These are phyloP conservation scores for Dryas drummondii DNA, from an alignment of 306 rosid species.

Conservation along the genomic window DNA sequence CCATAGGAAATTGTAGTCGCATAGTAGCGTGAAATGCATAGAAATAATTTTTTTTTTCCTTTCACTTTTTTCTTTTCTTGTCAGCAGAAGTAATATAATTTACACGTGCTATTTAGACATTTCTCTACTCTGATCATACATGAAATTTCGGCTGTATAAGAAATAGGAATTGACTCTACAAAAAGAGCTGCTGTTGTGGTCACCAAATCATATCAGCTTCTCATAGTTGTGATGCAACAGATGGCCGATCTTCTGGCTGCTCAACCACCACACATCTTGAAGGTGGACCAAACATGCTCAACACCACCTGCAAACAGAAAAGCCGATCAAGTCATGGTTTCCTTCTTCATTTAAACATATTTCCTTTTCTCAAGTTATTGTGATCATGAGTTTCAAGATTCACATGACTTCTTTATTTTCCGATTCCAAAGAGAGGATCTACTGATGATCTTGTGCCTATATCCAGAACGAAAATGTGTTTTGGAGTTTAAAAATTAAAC, in stretches of 20 bases:
- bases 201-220: background rate
- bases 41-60: background rate
- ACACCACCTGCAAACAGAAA: conserved; percentile 55
- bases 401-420: background rate
- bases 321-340: background rate
- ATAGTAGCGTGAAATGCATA: too few relatives aligned
- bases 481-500: too few relatives aligned
- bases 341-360: background rate
- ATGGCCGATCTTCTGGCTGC: conserved; percentile 50
- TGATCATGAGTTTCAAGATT: background rate
- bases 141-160: conserved; percentile 13
- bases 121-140: conserved; percentile 11
- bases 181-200: background rate
- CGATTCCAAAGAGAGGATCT: too few relatives aligned
- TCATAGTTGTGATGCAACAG: conserved; percentile 48
- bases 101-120: conserved; percentile 14
- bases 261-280: conserved; percentile 60
- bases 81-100: conserved; percentile 14
- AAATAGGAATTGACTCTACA: background rate
- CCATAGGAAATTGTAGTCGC: background rate
- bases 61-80: conserved; percentile 10
- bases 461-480: too few relatives aligned
- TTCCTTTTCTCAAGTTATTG: background rate
- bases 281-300: conserved; percentile 95
- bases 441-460: too few relatives aligned